Base-by-base conservation (phyloP, 2,329 filamentous ascomycete genomes). In the Fusarium oligoseptatum region DNA sequence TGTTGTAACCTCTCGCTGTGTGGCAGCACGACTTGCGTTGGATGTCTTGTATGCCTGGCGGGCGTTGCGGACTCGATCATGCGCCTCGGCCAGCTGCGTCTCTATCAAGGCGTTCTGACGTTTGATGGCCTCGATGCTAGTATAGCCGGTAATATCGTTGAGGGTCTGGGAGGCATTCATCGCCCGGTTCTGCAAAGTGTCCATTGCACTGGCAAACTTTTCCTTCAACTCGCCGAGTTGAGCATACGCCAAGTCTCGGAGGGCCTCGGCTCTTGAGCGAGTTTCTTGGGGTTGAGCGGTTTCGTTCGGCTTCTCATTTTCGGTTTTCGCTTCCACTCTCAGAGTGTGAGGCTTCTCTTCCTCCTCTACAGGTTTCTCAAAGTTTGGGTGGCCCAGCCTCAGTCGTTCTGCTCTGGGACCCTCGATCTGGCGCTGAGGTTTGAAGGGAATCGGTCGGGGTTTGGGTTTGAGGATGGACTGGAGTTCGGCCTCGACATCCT, bases 81-180 rank as follows among this genome's bases (percentile, higher is more conserved):
- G 92, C 3, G 93, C 90, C 3, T 84, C 81, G 22, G 85, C 85
- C 34, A 93, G 90, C 43, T 86, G 86, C 11, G 81, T 74, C 80
- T 94, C 93, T 69, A 92, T 93, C 24, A 84, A 82, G 17, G 91
- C 88, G 82, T 98, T 98, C 68, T 93, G 91, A 11, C 86, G 85
- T 81, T 98, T 97, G 76, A 99, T 90, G 27, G 90, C 87, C 82
- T 98, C 95, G 82, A 99, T 98, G 50, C 93, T 92, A 1, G 94
- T 93, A 86, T 98, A 99, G 75, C 97, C 97, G 3, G 97, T 99
- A 64, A 98, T 90, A 79, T 95, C 94, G 83, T 98, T 99, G 83
- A 99, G 90, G 68, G 94, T 93, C 81, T 97, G 94, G 2, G 94
- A 94, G 5, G 95, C 95, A 61, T 93, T 89, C 74, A 98, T 93